Evolutionary conservation across 75 land plant genomes (phyloP).

Genomic region (Pinus taeda): DNA sequence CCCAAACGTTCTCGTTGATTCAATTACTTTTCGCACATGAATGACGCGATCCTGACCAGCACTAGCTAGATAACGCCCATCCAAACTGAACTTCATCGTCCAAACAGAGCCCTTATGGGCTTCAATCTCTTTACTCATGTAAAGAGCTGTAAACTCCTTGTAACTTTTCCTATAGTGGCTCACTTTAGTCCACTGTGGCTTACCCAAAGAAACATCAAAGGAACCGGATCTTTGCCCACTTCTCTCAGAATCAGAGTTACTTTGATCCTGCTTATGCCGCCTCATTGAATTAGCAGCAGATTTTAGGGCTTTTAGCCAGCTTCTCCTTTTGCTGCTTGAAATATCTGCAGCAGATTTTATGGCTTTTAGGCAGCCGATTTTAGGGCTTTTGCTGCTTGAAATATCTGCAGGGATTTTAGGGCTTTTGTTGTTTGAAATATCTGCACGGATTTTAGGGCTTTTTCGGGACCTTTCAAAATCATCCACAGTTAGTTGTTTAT

Average conservation of each 20-base stretch:
- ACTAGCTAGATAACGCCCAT: slow-evolving; percentile 82
- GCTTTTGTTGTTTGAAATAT: too few relatives aligned
- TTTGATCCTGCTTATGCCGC: slow-evolving; percentile 13
- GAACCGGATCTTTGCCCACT: slow-evolving; percentile 4
- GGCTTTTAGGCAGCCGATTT: too few relatives aligned
- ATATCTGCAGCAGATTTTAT: too few relatives aligned
- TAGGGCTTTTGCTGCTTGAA: too few relatives aligned
- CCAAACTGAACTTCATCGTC: slow-evolving; percentile 86
- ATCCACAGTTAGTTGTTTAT: slow-evolving; percentile 29
- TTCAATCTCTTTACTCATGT: slow-evolving; percentile 63
- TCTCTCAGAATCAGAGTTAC: slow-evolving; percentile 13
- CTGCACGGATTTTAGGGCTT: too few relatives aligned
- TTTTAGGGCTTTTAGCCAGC: slow-evolving; percentile 59
- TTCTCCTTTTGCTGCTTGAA: slow-evolving; percentile 18
- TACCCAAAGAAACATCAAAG: slow-evolving; percentile 8
- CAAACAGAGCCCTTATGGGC: slow-evolving; percentile 81
- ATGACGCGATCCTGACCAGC: slow-evolving; percentile 89
- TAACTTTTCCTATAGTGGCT: slow-evolving; percentile 42
- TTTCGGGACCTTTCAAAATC: slow-evolving; percentile 46
- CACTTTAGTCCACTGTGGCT: slow-evolving; percentile 36
- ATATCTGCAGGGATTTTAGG: slow-evolving; percentile 3
- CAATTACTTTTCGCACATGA: slow-evolving; percentile 65
- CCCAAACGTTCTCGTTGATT: slow-evolving; percentile 15
- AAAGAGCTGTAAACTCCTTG: slow-evolving; percentile 60
- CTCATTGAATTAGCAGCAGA: slow-evolving; percentile 25